A percentile compares a stretch with the other conserved stretches of the same genome.
These are phyloP conservation scores for Vicia faba DNA, from an alignment of 306 rosid genomes.

Conservation along the genomic window DNA sequence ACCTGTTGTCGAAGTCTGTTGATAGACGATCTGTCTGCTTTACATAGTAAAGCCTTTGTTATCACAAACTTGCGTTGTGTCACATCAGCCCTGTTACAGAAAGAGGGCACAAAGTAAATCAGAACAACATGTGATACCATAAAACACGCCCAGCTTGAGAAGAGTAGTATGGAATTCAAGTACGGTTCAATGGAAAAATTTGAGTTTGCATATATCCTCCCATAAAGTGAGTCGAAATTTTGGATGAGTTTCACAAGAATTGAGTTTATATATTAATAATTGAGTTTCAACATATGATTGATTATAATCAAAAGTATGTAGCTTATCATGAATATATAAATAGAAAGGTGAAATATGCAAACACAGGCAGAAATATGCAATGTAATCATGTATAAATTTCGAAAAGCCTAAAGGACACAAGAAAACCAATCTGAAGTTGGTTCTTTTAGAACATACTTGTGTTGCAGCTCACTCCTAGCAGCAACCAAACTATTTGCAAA, in stretches of 20 bases:
- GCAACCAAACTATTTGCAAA: slow-evolving; percentile 82
- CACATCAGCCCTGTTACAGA: slow-evolving; percentile 64
- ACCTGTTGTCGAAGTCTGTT: slow-evolving; percentile 91
- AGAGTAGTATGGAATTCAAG: slow-evolving; percentile 12
- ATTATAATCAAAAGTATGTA: too few relatives aligned
- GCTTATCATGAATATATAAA: too few relatives aligned
- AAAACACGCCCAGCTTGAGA: neutral
- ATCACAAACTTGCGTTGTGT: slow-evolving; percentile 81
- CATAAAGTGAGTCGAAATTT: neutral
- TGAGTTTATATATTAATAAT: neutral
- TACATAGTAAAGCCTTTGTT: slow-evolving; percentile 71
- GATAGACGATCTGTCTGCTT: slow-evolving; percentile 86
- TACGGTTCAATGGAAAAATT: neutral
- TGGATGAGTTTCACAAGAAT: slow-evolving; percentile 2
- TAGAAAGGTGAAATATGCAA: too few relatives aligned
- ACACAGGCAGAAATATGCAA: too few relatives aligned
- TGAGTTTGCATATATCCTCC: neutral
- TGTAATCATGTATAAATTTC: too few relatives aligned
- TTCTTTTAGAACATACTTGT: slow-evolving; percentile 63
- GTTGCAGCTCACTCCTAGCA: slow-evolving; percentile 73
- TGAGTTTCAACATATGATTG: neutral
- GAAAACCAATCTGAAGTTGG: neutral
- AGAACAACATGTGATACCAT: neutral
- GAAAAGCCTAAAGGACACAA: too few relatives aligned
- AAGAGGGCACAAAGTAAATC: slow-evolving; percentile 10